phyloP scores from a whole-genome alignment of 495 filamentous ascomycete species.

The Penicillium maclennaniae region DNA sequence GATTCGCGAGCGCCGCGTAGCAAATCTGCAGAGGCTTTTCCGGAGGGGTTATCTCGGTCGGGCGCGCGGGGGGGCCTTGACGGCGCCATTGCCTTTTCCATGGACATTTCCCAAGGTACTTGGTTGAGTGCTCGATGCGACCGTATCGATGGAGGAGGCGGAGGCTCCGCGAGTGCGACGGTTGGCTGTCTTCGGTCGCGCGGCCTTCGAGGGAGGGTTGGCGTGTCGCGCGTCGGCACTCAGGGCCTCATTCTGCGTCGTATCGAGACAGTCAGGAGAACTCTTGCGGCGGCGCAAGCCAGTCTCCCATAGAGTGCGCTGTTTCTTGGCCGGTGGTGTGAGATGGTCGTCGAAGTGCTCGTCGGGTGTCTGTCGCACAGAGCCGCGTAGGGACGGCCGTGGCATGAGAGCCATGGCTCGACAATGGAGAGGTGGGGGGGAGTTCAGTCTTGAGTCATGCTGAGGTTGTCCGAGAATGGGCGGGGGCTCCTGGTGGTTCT shows the following conservation, averaged over 20 bases:
- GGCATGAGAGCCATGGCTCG: slow-evolving; percentile 38
- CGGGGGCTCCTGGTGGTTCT: neutral
- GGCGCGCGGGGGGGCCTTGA: slow-evolving; percentile 12
- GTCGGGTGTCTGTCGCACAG: slow-evolving; percentile 31
- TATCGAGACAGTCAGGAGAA: slow-evolving; percentile 41
- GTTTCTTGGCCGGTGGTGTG: slow-evolving; percentile 30
- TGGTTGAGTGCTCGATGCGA: slow-evolving; percentile 17
- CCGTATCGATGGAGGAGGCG: slow-evolving; percentile 17
- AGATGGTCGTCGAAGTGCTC: slow-evolving; percentile 16
- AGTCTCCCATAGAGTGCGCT: slow-evolving; percentile 22
- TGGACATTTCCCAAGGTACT: slow-evolving; percentile 15
- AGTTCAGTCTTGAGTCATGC: slow-evolving; percentile 15
- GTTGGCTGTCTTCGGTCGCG: slow-evolving; percentile 21
- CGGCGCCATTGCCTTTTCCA: slow-evolving; percentile 19
- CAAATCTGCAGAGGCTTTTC: slow-evolving; percentile 2
- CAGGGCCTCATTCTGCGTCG: slow-evolving; percentile 17
- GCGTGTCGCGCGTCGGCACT: slow-evolving; percentile 16
- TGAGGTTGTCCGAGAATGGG: slow-evolving; percentile 2
- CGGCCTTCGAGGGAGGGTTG: slow-evolving; percentile 18
- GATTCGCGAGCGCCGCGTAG: slow-evolving; percentile 23
- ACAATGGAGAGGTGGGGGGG: slow-evolving; percentile 3
- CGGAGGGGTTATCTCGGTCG: slow-evolving; percentile 12
- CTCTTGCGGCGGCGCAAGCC: slow-evolving; percentile 32
- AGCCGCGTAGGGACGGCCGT: slow-evolving; percentile 35
- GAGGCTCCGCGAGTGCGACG: slow-evolving; percentile 19